Percentiles rank a stretch among this genome's conserved stretches.
Conservation (phyloP, 495 filamentous ascomycete species). For the Neurospora sp. region DNA sequence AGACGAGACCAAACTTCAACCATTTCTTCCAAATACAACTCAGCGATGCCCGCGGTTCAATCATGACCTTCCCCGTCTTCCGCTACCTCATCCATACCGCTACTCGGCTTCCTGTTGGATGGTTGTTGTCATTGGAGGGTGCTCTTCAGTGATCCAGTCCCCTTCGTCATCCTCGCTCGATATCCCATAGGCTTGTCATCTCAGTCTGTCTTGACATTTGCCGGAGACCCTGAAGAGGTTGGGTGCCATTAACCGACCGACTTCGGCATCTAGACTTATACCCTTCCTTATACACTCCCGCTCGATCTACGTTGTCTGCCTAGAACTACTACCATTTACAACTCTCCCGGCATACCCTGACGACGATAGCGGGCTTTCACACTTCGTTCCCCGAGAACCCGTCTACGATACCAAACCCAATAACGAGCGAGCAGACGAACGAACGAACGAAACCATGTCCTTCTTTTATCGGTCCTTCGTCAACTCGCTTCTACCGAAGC, state of each 20-base stretch:
- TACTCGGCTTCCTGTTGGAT: background rate
- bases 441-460: conserved; percentile 30
- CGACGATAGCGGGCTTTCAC: background rate
- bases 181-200: background rate
- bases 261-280: background rate
- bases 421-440: background rate
- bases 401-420: background rate
- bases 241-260: background rate
- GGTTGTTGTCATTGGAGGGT: background rate
- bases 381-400: background rate
- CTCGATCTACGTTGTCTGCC: background rate
- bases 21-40: background rate
- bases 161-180: background rate
- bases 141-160: background rate
- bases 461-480: conserved; percentile 56
- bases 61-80: background rate
- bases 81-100: background rate
- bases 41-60: background rate
- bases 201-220: background rate
- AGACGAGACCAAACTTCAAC: background rate
- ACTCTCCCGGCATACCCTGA: background rate
- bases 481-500: conserved; percentile 64
- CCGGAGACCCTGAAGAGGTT: background rate
- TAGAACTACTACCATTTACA: background rate
- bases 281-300: background rate